Conservation (phyloP, 257 asterid genomes). For the Nicotiana attenuata region DNA sequence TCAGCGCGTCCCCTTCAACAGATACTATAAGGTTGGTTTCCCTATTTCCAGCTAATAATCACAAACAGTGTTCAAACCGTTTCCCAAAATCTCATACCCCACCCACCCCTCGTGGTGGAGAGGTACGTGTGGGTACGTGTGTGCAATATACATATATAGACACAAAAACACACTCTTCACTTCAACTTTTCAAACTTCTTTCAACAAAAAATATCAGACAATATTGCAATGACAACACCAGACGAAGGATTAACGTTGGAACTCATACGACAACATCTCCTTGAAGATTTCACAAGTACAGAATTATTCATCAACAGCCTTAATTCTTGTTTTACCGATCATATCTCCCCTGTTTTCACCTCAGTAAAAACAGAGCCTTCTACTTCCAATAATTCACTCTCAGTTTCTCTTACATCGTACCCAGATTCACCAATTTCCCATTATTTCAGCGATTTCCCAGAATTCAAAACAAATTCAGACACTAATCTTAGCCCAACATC, state of each 20-base stretch:
- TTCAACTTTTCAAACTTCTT: not conserved
- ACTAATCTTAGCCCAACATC: not conserved
- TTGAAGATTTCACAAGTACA: slow-evolving; percentile 37
- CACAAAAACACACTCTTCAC: too few relatives aligned
- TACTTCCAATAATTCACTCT: slow-evolving; percentile 28
- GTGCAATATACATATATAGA: too few relatives aligned
- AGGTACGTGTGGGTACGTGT: too few relatives aligned
- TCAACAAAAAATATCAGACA: not conserved
- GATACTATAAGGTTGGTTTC: too few relatives aligned
- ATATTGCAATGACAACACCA: slow-evolving; percentile 3
- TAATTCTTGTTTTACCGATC: slow-evolving; percentile 22
- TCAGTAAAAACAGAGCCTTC: slow-evolving; percentile 23
- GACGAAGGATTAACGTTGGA: slow-evolving; percentile 40
- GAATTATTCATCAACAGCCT: slow-evolving; percentile 42
- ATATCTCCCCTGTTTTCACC: slow-evolving; percentile 6
- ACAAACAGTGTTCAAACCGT: too few relatives aligned
- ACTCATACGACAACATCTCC: slow-evolving; percentile 52
- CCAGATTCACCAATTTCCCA: slow-evolving; percentile 17
- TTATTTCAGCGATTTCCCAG: slow-evolving; percentile 23
- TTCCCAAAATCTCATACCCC: too few relatives aligned
- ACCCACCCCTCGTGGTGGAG: too few relatives aligned
- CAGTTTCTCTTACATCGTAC: slow-evolving; percentile 16
- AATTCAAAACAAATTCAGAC: slow-evolving; percentile 20
- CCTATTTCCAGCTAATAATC: too few relatives aligned
- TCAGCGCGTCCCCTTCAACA: too few relatives aligned